Conservation (phyloP, 2,329 filamentous ascomycete species). For the Sarocladiaceae sp. region DNA sequence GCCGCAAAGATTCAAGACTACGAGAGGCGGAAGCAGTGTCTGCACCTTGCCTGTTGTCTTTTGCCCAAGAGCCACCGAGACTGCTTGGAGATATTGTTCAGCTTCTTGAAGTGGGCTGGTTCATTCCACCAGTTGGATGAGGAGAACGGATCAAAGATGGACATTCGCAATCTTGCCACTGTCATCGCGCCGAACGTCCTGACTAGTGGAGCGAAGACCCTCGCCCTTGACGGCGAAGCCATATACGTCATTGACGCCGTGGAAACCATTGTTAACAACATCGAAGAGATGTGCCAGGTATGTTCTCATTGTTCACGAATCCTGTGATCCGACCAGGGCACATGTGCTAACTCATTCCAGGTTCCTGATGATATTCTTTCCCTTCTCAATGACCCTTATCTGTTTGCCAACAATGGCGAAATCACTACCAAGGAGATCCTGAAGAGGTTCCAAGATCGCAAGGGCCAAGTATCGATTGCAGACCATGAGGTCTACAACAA, state of each 20-base stretch:
- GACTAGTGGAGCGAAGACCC: conserved; percentile 62
- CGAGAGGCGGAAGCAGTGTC: conserved; percentile 74
- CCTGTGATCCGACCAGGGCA: not conserved
- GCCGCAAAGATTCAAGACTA: conserved; percentile 84
- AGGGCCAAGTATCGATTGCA: conserved; percentile 53
- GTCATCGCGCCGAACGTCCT: conserved; percentile 97
- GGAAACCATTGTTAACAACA: conserved; percentile 83
- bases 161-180: conserved; percentile 93
- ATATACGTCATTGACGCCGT: conserved; percentile 94
- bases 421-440: conserved; percentile 97
- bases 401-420: conserved; percentile 79
- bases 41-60: conserved; percentile 89
- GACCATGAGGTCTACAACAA: conserved; percentile 55
- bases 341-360: conserved; percentile 43
- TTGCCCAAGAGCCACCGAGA: conserved; percentile 90
- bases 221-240: conserved; percentile 75
- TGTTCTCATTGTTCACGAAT: conserved; percentile 28
- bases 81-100: conserved; percentile 90
- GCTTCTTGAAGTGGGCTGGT: conserved; percentile 94
- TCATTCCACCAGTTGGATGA: conserved; percentile 98
- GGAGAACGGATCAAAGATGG: conserved; percentile 97
- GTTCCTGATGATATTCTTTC: conserved; percentile 89
- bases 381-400: conserved; percentile 74
- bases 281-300: conserved; percentile 97
- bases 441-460: conserved; percentile 83